Conservation (phyloP, 2,329 filamentous ascomycete genomes). For the Ceratocystis albifundus region DNA sequence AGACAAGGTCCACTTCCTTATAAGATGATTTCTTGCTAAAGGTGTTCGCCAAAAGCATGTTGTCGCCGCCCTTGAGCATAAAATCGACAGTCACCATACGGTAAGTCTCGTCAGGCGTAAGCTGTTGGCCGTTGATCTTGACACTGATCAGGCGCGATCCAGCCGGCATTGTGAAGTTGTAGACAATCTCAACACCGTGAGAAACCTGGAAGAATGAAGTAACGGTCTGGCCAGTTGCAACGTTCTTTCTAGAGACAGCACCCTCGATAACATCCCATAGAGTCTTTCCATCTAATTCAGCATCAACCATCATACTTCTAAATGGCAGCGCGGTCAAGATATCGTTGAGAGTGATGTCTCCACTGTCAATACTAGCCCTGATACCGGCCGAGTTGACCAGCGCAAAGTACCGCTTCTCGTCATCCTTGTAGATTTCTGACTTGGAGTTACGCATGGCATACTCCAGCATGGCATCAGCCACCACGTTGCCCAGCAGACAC, state of each 20-base stretch:
- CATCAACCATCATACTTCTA: slow-evolving; percentile 51
- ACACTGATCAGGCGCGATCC: slow-evolving; percentile 44
- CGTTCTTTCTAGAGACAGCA: slow-evolving; percentile 43
- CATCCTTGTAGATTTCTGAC: slow-evolving; percentile 35
- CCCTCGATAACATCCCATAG: slow-evolving; percentile 50
- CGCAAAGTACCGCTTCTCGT: slow-evolving; percentile 39
- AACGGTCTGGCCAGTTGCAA: slow-evolving; percentile 41
- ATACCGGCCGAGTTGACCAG: slow-evolving; percentile 54
- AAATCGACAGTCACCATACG: slow-evolving; percentile 52
- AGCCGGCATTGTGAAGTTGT: slow-evolving; percentile 41
- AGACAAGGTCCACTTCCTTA: slow-evolving; percentile 44
- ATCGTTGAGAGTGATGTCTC: slow-evolving; percentile 50
- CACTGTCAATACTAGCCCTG: slow-evolving; percentile 50
- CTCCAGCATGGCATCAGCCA: slow-evolving; percentile 48
- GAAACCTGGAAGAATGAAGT: slow-evolving; percentile 52
- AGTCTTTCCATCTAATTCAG: slow-evolving; percentile 41
- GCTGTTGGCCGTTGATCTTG: slow-evolving; percentile 37
- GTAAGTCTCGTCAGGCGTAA: slow-evolving; percentile 39
- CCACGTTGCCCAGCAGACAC: slow-evolving; percentile 46
- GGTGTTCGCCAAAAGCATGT: slow-evolving; percentile 38
- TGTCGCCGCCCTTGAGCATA: slow-evolving; percentile 50
- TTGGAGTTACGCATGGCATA: slow-evolving; percentile 34
- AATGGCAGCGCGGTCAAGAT: slow-evolving; percentile 56
- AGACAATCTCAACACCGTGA: slow-evolving; percentile 43
- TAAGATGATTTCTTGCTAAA: slow-evolving; percentile 32